These are phyloP conservation scores for Candida sakaeoensis DNA, from an alignment of 805 yeast species.

Conservation along the genomic window DNA sequence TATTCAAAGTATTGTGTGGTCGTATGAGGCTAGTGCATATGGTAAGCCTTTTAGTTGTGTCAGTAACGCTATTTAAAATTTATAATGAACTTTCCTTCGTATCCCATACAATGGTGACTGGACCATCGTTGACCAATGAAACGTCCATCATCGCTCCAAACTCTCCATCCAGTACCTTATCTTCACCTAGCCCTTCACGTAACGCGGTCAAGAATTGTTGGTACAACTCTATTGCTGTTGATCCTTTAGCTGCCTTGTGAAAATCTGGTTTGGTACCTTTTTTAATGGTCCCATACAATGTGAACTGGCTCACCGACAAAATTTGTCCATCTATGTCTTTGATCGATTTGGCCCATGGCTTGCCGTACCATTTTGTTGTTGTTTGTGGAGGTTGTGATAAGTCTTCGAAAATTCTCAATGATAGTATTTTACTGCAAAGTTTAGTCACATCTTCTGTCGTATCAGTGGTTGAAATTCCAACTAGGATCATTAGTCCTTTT, in stretches of 20 bases:
- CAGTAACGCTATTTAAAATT: constrained; percentile 16
- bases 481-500: constrained; percentile 73
- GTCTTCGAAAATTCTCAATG: constrained; percentile 72
- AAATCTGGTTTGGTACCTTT: constrained; percentile 96
- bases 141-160: constrained; percentile 99
- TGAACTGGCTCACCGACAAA: constrained; percentile 88
- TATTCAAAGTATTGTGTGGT: constrained; percentile 49
- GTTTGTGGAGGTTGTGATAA: constrained; percentile 43
- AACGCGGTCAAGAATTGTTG: constrained; percentile 49
- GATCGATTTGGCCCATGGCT: constrained; percentile 70
- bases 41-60: constrained; percentile 53
- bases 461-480: constrained; percentile 81
- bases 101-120: constrained; percentile 82
- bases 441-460: constrained; percentile 68
- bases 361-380: constrained; percentile 44
- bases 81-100: constrained; percentile 33
- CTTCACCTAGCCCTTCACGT: constrained; percentile 45
- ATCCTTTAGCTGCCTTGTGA: constrained; percentile 86
- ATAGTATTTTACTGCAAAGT: constrained; percentile 62
- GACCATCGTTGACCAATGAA: constrained; percentile 83
- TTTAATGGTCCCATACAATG: constrained; percentile 76
- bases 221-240: constrained; percentile 47
- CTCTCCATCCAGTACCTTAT: constrained; percentile 75
- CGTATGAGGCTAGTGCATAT: constrained; percentile 46
- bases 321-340: constrained; percentile 66